Evolutionary conservation across 768 basidiomycete species (phyloP).

Genomic region (Lentinula guzmanii): DNA sequence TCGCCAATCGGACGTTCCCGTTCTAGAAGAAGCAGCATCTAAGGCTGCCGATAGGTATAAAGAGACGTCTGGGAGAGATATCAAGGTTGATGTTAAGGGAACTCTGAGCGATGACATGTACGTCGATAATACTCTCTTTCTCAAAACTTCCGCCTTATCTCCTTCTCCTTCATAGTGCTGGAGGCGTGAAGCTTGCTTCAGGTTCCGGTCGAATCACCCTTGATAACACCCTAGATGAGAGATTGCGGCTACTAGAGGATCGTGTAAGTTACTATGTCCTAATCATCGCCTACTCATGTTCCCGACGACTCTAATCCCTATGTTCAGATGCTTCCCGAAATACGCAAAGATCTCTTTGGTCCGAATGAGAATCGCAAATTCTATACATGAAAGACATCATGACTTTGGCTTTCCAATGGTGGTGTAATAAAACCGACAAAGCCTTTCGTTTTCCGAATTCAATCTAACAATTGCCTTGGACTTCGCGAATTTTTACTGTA

Average conservation of each 20-base stretch:
- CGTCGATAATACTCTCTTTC: constrained; percentile 15
- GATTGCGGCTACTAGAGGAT: constrained; percentile 84
- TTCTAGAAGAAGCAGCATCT: constrained; percentile 58
- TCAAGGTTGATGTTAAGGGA: constrained; percentile 55
- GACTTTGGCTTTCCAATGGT: neutral
- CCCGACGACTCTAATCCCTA: neutral
- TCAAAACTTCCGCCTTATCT: neutral
- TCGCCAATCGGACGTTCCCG: constrained; percentile 60
- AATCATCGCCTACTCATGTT: neutral
- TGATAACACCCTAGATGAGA: constrained; percentile 93
- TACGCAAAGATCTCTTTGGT: constrained; percentile 85
- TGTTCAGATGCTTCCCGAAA: constrained; percentile 89
- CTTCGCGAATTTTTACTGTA: no score
- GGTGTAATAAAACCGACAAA: no score
- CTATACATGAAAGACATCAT: constrained; percentile 48
- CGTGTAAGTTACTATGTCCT: constrained; percentile 46
- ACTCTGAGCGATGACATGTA: constrained; percentile 65
- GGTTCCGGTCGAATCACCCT: constrained; percentile 77
- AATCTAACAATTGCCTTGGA: neutral
- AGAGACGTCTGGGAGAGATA: constrained; percentile 68
- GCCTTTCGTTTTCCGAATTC: no score
- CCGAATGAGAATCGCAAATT: constrained; percentile 90
- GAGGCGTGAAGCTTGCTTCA: constrained; percentile 75
- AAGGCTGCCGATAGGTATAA: constrained; percentile 63
- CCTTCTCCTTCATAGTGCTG: constrained; percentile 46